phyloP scores from a whole-genome alignment of 1,139 yeast species.

The Yamadazyma oceani region DNA sequence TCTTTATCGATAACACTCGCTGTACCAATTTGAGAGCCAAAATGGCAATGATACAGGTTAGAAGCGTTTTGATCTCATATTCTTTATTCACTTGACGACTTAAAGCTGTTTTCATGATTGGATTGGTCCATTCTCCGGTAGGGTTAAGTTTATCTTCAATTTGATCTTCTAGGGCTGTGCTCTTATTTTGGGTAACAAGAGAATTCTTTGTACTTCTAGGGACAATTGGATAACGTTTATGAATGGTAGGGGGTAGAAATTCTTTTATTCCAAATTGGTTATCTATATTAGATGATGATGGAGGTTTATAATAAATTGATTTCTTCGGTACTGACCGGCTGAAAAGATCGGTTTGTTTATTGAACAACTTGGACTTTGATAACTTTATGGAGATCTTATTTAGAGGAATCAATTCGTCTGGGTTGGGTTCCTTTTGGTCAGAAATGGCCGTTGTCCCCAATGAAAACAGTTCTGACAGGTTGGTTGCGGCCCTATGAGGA shows the following conservation, averaged over 20 bases:
- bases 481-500: background rate
- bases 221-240: slow-evolving; percentile 15
- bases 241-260: slow-evolving; percentile 29
- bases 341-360: slow-evolving; percentile 15
- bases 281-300: slow-evolving; percentile 28
- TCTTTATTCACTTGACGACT: slow-evolving; percentile 36
- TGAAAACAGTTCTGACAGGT: no score
- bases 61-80: slow-evolving; percentile 22
- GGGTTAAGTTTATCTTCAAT: slow-evolving; percentile 20
- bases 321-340: slow-evolving; percentile 13
- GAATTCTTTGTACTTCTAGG: background rate
- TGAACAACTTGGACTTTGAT: slow-evolving; percentile 20
- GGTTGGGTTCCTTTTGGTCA: slow-evolving; percentile 7
- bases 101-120: slow-evolving; percentile 38
- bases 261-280: slow-evolving; percentile 30
- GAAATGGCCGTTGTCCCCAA: no score
- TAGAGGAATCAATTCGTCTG: slow-evolving; percentile 16
- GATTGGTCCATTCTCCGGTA: slow-evolving; percentile 44
- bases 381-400: slow-evolving; percentile 21
- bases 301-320: slow-evolving; percentile 39
- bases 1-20: slow-evolving; percentile 7
- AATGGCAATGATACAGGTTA: slow-evolving; percentile 19
- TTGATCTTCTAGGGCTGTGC: slow-evolving; percentile 7
- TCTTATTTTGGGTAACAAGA: no score
- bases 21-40: slow-evolving; percentile 5